Evolutionary conservation across 2,329 filamentous ascomycete species (phyloP).

Genomic region (Anisogramma anomala): DNA sequence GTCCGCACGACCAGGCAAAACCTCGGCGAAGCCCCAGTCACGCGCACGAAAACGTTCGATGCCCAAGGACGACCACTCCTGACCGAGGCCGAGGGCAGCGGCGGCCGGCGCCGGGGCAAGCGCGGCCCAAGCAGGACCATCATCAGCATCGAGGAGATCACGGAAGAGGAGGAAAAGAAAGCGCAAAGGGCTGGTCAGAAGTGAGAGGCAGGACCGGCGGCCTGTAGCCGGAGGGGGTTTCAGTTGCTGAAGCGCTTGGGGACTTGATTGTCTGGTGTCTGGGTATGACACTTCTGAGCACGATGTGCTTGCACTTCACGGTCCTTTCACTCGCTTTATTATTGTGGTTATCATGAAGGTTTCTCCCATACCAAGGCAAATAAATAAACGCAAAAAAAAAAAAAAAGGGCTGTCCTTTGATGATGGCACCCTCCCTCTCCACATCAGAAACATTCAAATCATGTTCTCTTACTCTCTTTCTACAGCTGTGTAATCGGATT

Average conservation of each 20-base stretch:
- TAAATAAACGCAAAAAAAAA: too few relatives aligned
- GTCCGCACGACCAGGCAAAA: slow-evolving; percentile 9
- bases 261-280: too few relatives aligned
- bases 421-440: too few relatives aligned
- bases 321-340: too few relatives aligned
- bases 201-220: not conserved
- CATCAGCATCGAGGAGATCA: slow-evolving; percentile 14
- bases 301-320: too few relatives aligned
- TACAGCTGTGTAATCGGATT: not conserved
- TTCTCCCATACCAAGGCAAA: too few relatives aligned
- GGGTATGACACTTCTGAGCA: too few relatives aligned
- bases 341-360: too few relatives aligned
- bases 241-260: not conserved
- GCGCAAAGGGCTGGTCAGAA: not conserved
- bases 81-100: not conserved
- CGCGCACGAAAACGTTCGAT: slow-evolving; percentile 6
- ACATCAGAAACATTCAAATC: too few relatives aligned
- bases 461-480: not conserved
- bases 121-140: slow-evolving; percentile 3
- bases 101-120: not conserved
- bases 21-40: slow-evolving; percentile 9
- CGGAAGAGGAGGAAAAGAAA: slow-evolving; percentile 8
- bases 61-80: slow-evolving; percentile 9
- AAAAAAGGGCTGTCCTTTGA: too few relatives aligned
- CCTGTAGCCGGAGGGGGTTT: not conserved